phyloP scores from a whole-genome alignment of 139 green algal genomes.

The Limnomonas spitsbergensis region DNA sequence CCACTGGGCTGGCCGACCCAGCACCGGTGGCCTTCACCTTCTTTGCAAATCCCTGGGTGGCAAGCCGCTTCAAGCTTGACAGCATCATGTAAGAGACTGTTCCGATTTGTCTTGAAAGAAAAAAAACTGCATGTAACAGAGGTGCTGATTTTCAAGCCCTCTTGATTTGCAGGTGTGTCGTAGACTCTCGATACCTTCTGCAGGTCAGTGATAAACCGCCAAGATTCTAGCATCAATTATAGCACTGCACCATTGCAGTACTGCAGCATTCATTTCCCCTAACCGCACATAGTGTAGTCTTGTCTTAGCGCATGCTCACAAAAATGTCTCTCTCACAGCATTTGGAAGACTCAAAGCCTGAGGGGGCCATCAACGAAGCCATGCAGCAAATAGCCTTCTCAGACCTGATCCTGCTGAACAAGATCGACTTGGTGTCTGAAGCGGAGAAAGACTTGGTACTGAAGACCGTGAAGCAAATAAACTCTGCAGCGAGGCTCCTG shows the following conservation, averaged over 20 bases:
- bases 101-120: too few relatives aligned
- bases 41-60: slow-evolving; percentile 84
- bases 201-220: too few relatives aligned
- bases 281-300: too few relatives aligned
- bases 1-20: slow-evolving; percentile 81
- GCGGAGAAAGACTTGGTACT: slow-evolving; percentile 48
- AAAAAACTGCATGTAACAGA: too few relatives aligned
- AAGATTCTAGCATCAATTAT: too few relatives aligned
- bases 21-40: slow-evolving; percentile 84
- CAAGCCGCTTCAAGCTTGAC: slow-evolving; percentile 68
- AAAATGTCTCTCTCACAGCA: too few relatives aligned
- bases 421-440: slow-evolving; percentile 65
- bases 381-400: slow-evolving; percentile 83
- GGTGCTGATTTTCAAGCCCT: background rate
- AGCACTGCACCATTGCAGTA: too few relatives aligned
- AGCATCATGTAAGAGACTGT: slow-evolving; percentile 73
- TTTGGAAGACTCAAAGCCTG: slow-evolving; percentile 37
- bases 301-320: too few relatives aligned
- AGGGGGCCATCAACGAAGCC: slow-evolving; percentile 59
- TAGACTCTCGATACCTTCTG: slow-evolving; percentile 45
- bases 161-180: slow-evolving; percentile 54
- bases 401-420: slow-evolving; percentile 88
- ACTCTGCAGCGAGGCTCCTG: slow-evolving; percentile 63
- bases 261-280: too few relatives aligned
- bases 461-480: slow-evolving; percentile 50